Conservation (phyloP, 2,329 filamentous ascomycete species). For the Seiridium cupressi region DNA sequence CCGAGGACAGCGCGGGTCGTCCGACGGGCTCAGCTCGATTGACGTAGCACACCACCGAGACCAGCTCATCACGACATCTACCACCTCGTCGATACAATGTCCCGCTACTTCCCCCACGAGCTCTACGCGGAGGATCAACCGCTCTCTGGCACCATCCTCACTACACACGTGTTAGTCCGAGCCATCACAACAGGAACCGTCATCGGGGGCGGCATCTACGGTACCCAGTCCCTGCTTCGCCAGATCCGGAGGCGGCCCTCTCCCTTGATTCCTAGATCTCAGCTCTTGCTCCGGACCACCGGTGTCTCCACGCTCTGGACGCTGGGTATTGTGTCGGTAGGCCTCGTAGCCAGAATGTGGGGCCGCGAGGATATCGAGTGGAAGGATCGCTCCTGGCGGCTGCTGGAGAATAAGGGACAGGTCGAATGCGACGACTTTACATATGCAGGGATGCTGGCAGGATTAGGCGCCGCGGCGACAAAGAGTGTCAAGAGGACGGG, state of each 20-base stretch:
- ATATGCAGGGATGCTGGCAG: conserved; percentile 37
- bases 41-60: not conserved
- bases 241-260: conserved; percentile 23
- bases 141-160: conserved; percentile 51
- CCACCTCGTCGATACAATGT: conserved; percentile 38
- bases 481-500: conserved; percentile 28
- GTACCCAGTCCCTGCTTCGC: conserved; percentile 28
- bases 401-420: conserved; percentile 58
- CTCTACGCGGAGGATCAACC: conserved; percentile 64
- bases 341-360: conserved; percentile 49
- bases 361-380: conserved; percentile 60
- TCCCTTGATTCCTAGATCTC: conserved; percentile 22
- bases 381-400: conserved; percentile 61
- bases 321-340: conserved; percentile 39
- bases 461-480: conserved; percentile 24
- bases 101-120: conserved; percentile 53
- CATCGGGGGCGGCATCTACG: conserved; percentile 39
- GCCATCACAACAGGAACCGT: conserved; percentile 52
- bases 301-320: conserved; percentile 45
- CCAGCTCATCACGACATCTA: not conserved
- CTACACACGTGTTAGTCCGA: conserved; percentile 57
- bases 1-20: too few relatives aligned
- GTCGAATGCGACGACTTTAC: conserved; percentile 56
- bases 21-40: too few relatives aligned
- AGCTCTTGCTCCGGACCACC: conserved; percentile 41